Evolutionary conservation across 2,329 filamentous ascomycete genomes (phyloP).

Genomic region (Colletotrichum melonis): DNA sequence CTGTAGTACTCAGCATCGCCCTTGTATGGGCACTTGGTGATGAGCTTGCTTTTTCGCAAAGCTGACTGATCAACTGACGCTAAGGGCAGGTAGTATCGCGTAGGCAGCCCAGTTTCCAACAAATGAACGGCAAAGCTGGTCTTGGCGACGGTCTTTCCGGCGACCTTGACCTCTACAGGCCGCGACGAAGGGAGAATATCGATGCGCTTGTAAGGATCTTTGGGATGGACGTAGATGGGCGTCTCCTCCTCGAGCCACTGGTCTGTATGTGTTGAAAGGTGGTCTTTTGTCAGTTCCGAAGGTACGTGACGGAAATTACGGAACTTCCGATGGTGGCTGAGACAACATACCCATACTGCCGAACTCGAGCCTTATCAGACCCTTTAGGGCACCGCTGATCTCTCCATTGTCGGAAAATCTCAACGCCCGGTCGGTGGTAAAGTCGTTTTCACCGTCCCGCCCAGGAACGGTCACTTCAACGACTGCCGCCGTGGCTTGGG

Average conservation of each 20-base stretch:
- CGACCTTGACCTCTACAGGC: constrained; percentile 59
- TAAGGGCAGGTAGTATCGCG: constrained; percentile 69
- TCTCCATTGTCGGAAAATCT: constrained; percentile 52
- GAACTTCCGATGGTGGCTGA: not conserved
- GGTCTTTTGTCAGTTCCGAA: not conserved
- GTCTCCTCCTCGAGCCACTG: constrained; percentile 66
- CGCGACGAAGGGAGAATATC: constrained; percentile 69
- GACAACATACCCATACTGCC: constrained; percentile 45
- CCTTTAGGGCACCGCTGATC: constrained; percentile 45
- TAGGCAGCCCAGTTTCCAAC: constrained; percentile 69
- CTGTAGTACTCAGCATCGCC: constrained; percentile 73
- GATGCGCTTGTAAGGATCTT: constrained; percentile 74
- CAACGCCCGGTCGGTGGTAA: constrained; percentile 47
- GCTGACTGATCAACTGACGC: constrained; percentile 58
- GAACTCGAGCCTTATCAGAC: constrained; percentile 49
- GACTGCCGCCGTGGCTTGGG: constrained; percentile 40
- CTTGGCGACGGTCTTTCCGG: constrained; percentile 59
- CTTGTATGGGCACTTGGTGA: constrained; percentile 75
- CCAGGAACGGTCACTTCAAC: constrained; percentile 45
- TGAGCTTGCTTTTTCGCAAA: constrained; percentile 61
- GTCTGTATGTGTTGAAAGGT: constrained; percentile 39
- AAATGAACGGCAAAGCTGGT: constrained; percentile 62
- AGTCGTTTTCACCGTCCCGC: constrained; percentile 39
- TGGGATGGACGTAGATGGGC: constrained; percentile 71
- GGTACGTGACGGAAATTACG: not conserved